These are phyloP conservation scores for Dictyophora rubrovolvata DNA, from an alignment of 768 basidiomycete genomes.

Conservation along the genomic window DNA sequence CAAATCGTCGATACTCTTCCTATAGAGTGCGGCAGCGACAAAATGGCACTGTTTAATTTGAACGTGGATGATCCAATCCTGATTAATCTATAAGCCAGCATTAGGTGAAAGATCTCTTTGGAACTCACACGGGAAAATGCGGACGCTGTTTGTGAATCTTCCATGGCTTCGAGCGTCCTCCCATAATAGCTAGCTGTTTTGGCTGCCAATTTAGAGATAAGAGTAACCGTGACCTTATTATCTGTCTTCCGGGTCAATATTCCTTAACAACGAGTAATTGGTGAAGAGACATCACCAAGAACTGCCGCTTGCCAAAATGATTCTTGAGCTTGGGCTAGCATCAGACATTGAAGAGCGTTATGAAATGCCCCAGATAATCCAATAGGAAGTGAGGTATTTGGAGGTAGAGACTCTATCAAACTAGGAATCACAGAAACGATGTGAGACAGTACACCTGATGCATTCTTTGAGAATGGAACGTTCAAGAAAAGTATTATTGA, in stretches of 20 bases:
- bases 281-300: constrained; percentile 40
- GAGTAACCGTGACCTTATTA: constrained; percentile 67
- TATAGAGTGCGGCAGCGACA: constrained; percentile 76
- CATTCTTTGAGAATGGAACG: constrained; percentile 32
- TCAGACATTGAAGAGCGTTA: constrained; percentile 56
- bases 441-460: constrained; percentile 65
- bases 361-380: constrained; percentile 62
- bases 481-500: neutral
- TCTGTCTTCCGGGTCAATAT: neutral
- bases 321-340: constrained; percentile 94
- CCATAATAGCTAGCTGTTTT: constrained; percentile 32
- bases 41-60: constrained; percentile 82
- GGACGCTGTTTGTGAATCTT: neutral
- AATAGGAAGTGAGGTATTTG: constrained; percentile 43
- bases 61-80: constrained; percentile 77
- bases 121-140: constrained; percentile 44
- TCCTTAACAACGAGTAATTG: neutral
- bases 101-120: neutral
- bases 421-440: constrained; percentile 42
- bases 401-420: constrained; percentile 31
- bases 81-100: neutral
- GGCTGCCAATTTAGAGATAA: constrained; percentile 75
- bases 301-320: constrained; percentile 93
- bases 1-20: constrained; percentile 82
- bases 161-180: constrained; percentile 1